phyloP scores from a whole-genome alignment of 2,329 filamentous ascomycete species.

The Penicillium sp. region DNA sequence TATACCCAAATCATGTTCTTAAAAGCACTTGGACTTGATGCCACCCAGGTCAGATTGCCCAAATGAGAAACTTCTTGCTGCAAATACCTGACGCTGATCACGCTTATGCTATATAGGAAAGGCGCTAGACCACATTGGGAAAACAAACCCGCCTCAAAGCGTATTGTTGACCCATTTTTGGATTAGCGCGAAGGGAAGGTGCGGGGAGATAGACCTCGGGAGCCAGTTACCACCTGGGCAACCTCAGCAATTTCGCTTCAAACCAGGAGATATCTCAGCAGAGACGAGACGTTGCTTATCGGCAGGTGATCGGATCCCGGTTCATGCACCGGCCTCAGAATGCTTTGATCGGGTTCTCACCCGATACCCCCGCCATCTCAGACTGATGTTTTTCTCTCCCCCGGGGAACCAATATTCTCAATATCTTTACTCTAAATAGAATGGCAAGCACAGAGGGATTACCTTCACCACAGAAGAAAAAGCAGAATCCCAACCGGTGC shows the following conservation, averaged over 20 bases:
- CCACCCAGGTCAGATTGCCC: too few species aligned
- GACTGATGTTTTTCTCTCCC: neutral
- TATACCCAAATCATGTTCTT: neutral
- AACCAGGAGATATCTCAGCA: neutral
- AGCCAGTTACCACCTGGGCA: too few species aligned
- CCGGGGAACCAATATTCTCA: neutral
- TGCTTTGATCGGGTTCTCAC: constrained; percentile 2
- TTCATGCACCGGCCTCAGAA: neutral
- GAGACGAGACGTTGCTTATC: neutral
- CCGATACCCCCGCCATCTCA: neutral
- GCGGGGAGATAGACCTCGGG: neutral
- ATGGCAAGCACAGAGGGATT: constrained; percentile 1
- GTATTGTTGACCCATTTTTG: neutral
- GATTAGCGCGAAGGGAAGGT: neutral
- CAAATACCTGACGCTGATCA: neutral
- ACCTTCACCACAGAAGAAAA: constrained; percentile 12
- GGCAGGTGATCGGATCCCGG: constrained; percentile 11
- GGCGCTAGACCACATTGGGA: neutral
- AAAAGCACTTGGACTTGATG: neutral
- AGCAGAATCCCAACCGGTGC: constrained; percentile 24
- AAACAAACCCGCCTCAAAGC: neutral
- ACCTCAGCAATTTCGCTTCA: neutral
- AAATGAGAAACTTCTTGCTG: neutral
- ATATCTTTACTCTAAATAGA: neutral
- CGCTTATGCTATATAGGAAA: neutral